Evolutionary conservation across 2,329 filamentous ascomycete genomes (phyloP).

Genomic region (Pseudocercospora fuligena): DNA sequence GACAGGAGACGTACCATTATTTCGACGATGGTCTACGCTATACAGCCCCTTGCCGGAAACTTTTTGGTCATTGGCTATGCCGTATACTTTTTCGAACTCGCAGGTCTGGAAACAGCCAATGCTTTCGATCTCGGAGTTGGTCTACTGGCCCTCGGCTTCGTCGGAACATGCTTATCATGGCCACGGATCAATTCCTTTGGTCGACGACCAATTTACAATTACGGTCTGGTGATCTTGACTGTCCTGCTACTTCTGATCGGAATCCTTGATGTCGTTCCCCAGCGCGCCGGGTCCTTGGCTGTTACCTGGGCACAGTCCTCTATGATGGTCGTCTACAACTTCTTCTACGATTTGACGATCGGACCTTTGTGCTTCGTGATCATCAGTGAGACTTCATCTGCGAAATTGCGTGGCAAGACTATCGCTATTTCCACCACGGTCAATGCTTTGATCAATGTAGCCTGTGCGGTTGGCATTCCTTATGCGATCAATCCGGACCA

Average conservation of each 20-base stretch:
- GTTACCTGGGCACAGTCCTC: constrained; percentile 35
- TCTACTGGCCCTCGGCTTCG: constrained; percentile 68
- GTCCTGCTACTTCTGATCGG: constrained; percentile 65
- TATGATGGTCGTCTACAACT: constrained; percentile 57
- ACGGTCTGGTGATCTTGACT: constrained; percentile 72
- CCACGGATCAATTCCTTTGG: constrained; percentile 74
- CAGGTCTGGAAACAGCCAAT: constrained; percentile 46
- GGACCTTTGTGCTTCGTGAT: constrained; percentile 51
- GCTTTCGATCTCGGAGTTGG: constrained; percentile 55
- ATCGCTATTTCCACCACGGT: constrained; percentile 79
- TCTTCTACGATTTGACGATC: constrained; percentile 53
- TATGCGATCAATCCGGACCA: constrained; percentile 50
- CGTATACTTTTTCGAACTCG: constrained; percentile 53
- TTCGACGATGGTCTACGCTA: constrained; percentile 55
- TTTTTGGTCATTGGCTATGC: constrained; percentile 50
- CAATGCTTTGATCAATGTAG: constrained; percentile 66
- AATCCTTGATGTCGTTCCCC: constrained; percentile 44
- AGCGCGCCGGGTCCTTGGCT: neutral
- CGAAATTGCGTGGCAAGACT: constrained; percentile 84
- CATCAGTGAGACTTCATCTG: constrained; percentile 80
- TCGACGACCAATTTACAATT: constrained; percentile 73
- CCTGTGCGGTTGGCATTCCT: constrained; percentile 54
- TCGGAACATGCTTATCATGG: constrained; percentile 79
- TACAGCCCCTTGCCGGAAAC: constrained; percentile 50
- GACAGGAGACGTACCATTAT: constrained; percentile 54